Evolutionary conservation across 2,329 filamentous ascomycete species (phyloP).

Genomic region (Diaporthe velutina): DNA sequence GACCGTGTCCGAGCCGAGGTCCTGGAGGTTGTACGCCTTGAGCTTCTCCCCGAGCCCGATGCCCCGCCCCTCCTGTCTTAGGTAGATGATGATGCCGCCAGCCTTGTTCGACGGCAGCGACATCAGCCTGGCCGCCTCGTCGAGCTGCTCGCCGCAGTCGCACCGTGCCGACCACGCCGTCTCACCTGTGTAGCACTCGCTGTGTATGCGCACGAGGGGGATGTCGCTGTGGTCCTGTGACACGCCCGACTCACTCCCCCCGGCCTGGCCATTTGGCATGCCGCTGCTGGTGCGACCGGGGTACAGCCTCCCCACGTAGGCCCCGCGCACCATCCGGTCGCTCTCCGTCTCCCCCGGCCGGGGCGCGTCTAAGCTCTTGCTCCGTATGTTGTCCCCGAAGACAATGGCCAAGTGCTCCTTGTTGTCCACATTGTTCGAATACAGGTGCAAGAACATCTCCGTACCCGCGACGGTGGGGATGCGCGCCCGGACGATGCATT

Average conservation of each 20-base stretch:
- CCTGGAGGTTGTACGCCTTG: constrained; percentile 98
- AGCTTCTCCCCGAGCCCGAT: constrained; percentile 96
- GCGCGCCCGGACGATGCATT: constrained; percentile 92
- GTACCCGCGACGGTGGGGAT: constrained; percentile 93
- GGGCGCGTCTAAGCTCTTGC: constrained; percentile 77
- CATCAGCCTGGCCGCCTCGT: constrained; percentile 96
- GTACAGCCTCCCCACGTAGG: constrained; percentile 88
- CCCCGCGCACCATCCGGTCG: constrained; percentile 93
- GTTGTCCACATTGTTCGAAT: constrained; percentile 90
- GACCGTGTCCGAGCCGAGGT: constrained; percentile 96
- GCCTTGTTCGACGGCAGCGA: constrained; percentile 72
- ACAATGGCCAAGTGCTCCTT: constrained; percentile 99
- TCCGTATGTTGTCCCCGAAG: constrained; percentile 88
- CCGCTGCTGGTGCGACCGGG: constrained; percentile 86
- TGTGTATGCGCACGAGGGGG: constrained; percentile 94
- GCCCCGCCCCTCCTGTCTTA: constrained; percentile 94
- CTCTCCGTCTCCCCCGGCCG: constrained; percentile 85
- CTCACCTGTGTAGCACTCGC: constrained; percentile 98
- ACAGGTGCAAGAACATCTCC: constrained; percentile 97
- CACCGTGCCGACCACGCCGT: constrained; percentile 98
- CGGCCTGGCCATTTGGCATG: constrained; percentile 57
- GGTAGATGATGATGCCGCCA: constrained; percentile 94
- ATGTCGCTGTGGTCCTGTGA: constrained; percentile 35
- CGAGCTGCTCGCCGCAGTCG: constrained; percentile 97
- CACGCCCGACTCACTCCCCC: constrained; percentile 12